These are phyloP conservation scores for Ceratobasidium sp. DNA, from an alignment of 1,284 basidiomycete species.

Conservation along the genomic window DNA sequence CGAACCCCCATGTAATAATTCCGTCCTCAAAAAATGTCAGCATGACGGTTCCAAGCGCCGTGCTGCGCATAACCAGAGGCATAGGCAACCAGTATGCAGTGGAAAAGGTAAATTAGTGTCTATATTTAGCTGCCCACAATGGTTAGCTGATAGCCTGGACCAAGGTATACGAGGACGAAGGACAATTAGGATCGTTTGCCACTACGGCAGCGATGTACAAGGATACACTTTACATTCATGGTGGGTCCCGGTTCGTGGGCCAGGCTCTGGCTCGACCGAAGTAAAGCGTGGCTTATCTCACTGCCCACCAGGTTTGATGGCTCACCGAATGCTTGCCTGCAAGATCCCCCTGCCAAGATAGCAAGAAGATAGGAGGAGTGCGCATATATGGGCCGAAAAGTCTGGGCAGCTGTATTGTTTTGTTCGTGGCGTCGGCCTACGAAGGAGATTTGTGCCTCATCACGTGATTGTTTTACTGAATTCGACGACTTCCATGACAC, in stretches of 20 bases:
- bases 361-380: neutral
- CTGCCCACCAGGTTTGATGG: constrained; percentile 15
- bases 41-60: constrained; percentile 59
- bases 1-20: constrained; percentile 10
- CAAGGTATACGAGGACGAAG: constrained; percentile 34
- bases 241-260: neutral
- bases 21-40: constrained; percentile 35
- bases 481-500: constrained; percentile 14
- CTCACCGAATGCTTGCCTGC: constrained; percentile 30
- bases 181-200: constrained; percentile 28
- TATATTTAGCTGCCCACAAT: neutral
- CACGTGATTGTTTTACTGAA: constrained; percentile 33
- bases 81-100: constrained; percentile 63
- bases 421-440: neutral
- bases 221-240: constrained; percentile 29
- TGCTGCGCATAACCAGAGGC: constrained; percentile 64
- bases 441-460: neutral
- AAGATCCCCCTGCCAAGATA: constrained; percentile 29
- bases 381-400: neutral
- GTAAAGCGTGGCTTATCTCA: constrained; percentile 3
- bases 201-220: constrained; percentile 24
- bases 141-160: neutral
- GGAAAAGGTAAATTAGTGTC: constrained; percentile 61
- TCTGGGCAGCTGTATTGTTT: neutral
- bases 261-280: neutral